Evolutionary conservation across 1,284 basidiomycete genomes (phyloP), one percentile per base, ranked within the genome.

Genomic region (Ceraceosorus bombacis): DNA sequence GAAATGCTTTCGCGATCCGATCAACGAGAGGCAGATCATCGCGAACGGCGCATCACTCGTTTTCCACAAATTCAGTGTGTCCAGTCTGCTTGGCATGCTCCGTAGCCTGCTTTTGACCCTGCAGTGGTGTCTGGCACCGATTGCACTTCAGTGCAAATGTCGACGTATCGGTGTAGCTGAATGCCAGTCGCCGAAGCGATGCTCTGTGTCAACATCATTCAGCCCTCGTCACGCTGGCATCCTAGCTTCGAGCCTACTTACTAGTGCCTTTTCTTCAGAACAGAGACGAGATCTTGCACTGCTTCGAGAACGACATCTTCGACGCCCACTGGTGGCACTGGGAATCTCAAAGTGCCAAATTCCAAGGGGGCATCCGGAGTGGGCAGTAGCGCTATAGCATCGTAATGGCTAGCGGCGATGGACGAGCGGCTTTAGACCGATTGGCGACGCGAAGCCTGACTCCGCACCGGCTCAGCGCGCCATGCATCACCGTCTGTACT

Each of bases 11-110:
- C 27, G 27, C 27, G 27, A 27, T 27, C 27, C 27, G 27, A 27
- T 27, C 27, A 27, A 27, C 27, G 3, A 27, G 27, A 27, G 27
- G 27, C 27, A 27, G 27, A 27, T 27, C 27, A 27, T 27, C 27
- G 27, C 27, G 27, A 27, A 27, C 27, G 27, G 27, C 27, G 27
- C 27, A 27, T 27, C 27, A 27, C 27, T 46, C 43, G 43, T 46
- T 10, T 41, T 70, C 66, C 9, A 66, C 63, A 59, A 70, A 70
- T 15, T 68, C 64, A 5, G 66, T 69, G 49, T 72, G 70, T 6
- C 70, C 70, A 4, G 68, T 72, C 43, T 41, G 6, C 51, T 63
- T 64, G 8, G 70, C 70, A 54, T 72, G 70, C 54, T 64, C 49
- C n/a, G 62, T 51, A 3, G 70, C 70, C 56, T 65, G 58, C 59